Conservation (phyloP, 1,284 basidiomycete genomes). For the Amylostereum areolatum region DNA sequence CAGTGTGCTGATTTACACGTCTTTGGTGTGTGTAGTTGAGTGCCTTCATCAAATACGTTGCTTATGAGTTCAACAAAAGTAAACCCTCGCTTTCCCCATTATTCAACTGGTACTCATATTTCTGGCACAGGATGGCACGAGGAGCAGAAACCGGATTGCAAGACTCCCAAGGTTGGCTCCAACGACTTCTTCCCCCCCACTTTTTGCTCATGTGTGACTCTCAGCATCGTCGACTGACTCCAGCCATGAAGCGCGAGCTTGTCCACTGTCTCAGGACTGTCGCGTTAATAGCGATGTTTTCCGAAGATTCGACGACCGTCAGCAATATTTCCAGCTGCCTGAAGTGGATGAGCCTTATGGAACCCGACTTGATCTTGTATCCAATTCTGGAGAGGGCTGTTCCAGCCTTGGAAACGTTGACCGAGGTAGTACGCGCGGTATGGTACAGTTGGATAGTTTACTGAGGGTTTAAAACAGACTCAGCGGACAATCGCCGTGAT, state of each 20-base stretch:
- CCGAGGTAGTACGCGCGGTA: constrained; percentile 48
- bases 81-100: constrained; percentile 13
- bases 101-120: background rate
- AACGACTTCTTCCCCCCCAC: background rate
- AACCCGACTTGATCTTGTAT: constrained; percentile 84
- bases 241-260: constrained; percentile 78
- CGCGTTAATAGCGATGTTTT: constrained; percentile 86
- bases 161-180: constrained; percentile 59
- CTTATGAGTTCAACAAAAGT: constrained; percentile 85
- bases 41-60: constrained; percentile 83
- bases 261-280: constrained; percentile 82
- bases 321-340: constrained; percentile 64
- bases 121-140: constrained; percentile 62
- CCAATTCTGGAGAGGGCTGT: constrained; percentile 84
- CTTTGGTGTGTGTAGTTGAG: constrained; percentile 42
- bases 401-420: constrained; percentile 81
- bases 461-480: constrained; percentile 40
- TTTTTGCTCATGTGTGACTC: constrained; percentile 7
- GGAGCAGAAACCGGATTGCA: constrained; percentile 78
- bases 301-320: constrained; percentile 64
- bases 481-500: constrained; percentile 84
- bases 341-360: constrained; percentile 76
- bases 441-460: background rate
- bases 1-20: no score
- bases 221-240: constrained; percentile 72